Base-by-base conservation (phyloP, 2,329 filamentous ascomycete genomes). In the Mycosphaerella sp. region DNA sequence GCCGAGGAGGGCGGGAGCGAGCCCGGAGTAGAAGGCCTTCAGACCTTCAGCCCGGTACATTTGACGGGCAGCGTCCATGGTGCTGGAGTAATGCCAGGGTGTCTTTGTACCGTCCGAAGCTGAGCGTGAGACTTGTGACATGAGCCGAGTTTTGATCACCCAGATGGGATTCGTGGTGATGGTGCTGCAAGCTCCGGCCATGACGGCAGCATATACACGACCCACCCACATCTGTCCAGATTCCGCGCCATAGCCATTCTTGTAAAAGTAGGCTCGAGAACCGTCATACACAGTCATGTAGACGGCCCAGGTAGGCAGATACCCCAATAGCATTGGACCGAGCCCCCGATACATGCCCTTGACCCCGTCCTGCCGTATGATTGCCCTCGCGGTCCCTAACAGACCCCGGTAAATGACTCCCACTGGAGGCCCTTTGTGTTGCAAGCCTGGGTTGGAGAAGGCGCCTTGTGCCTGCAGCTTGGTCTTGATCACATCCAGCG, bases 401-500 rank as follows among this genome's bases (percentile, higher is more conserved):
- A 98, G 79, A 6, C 93, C 93, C 56, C 85, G 84, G 68, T 98
- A 98, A 44, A 93, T 69, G 16, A 73, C 71, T 44, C 73, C 76
- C 7, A 76, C 67, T 75, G 74, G 48, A 68, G 68, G 54, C 8
- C 54, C 54, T 37, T 50, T 52, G 8, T 54, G 44, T 13, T 32
- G 18, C n/a, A 53, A 28, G 9, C 49, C 55, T 5, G 53, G 48
- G 70, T 75, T 62, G 73, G 78, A 60, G 70, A 95, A 94, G 16
- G 89, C 87, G 57, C 91, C 91, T 69, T 97, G 93, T 13, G 90
- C 91, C 70, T 98, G 93, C 54, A 98, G 73, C 71, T 96, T 97
- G 40, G 93, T 98, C 75, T 98, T 98, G 71, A 98, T 97, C 56
- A 98, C 93, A 75, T 98, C 93, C 61, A 98, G 83, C 37, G 93